Conservation (phyloP, 139 green algal species). For the Chlamydomonas sp. region DNA sequence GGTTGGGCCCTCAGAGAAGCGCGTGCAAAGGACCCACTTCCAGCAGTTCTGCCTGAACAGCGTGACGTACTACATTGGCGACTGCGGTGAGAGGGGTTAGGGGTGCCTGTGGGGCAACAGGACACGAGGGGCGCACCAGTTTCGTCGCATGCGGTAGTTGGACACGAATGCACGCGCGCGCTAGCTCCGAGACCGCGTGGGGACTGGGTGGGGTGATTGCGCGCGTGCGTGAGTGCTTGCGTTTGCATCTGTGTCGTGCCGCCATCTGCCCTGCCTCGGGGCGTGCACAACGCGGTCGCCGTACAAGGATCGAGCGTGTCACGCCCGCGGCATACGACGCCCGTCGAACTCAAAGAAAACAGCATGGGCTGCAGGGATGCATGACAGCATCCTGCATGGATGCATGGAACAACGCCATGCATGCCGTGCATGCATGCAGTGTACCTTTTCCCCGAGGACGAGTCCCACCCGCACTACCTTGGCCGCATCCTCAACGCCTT, state of each 20-base stretch:
- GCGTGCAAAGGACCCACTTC: constrained; percentile 3
- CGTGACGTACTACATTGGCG: constrained; percentile 12
- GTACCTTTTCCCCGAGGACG: constrained; percentile 46
- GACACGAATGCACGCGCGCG: background rate
- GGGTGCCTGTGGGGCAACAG: background rate
- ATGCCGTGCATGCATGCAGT: constrained; percentile 22
- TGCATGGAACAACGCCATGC: background rate
- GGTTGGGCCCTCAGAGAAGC: constrained; percentile 2
- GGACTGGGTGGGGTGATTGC: background rate
- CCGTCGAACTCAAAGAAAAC: background rate
- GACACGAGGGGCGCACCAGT: background rate
- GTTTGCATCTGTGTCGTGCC: background rate
- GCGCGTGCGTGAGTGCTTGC: background rate
- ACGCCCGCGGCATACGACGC: background rate
- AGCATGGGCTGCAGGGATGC: background rate
- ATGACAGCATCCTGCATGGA: background rate
- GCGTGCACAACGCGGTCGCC: background rate
- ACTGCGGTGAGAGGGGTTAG: constrained; percentile 10
- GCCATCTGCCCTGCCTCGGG: background rate
- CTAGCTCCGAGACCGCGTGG: background rate
- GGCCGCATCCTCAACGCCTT: constrained; percentile 34
- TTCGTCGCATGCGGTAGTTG: background rate
- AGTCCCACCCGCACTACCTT: constrained; percentile 41
- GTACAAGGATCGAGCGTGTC: background rate
- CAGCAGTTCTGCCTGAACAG: constrained; percentile 11